Evolutionary conservation across 495 filamentous ascomycete genomes (phyloP).

Genomic region (Penicillium robsamsonii): DNA sequence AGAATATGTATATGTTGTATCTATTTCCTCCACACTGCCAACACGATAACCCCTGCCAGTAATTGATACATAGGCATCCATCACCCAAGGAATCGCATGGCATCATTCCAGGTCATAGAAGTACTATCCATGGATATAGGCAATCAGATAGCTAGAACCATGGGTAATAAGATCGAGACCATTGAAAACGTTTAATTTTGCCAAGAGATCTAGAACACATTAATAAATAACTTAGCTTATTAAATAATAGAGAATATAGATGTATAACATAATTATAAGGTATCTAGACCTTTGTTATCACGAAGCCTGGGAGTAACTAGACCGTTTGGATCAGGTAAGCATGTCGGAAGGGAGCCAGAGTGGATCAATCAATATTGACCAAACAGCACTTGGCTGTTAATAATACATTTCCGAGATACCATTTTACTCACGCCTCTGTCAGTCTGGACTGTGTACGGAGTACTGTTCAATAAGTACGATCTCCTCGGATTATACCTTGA

Average conservation of each 20-base stretch:
- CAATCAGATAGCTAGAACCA: neutral
- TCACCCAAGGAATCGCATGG: too few species aligned
- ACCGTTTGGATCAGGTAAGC: conserved; percentile 12
- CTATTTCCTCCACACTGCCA: too few species aligned
- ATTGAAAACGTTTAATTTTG: neutral
- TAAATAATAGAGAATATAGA: too few species aligned
- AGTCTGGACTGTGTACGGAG: neutral
- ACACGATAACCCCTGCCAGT: too few species aligned
- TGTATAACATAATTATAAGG: too few species aligned
- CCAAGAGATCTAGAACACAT: neutral
- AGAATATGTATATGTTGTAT: too few species aligned
- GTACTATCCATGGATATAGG: neutral
- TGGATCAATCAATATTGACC: conserved; percentile 18
- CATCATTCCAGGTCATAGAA: neutral
- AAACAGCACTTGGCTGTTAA: conserved; percentile 26
- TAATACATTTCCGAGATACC: conserved; percentile 9
- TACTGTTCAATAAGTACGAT: neutral
- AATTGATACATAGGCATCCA: too few species aligned
- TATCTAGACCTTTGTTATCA: conserved; percentile 7
- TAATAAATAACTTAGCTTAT: neutral
- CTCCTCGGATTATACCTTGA: neutral
- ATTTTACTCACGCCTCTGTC: conserved; percentile 6
- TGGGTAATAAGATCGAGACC: neutral
- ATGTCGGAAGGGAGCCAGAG: conserved; percentile 12
- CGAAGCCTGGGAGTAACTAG: neutral